These are phyloP conservation scores for Nakaseomyces sp. DNA, from an alignment of 1,139 yeast species.

Conservation along the genomic window DNA sequence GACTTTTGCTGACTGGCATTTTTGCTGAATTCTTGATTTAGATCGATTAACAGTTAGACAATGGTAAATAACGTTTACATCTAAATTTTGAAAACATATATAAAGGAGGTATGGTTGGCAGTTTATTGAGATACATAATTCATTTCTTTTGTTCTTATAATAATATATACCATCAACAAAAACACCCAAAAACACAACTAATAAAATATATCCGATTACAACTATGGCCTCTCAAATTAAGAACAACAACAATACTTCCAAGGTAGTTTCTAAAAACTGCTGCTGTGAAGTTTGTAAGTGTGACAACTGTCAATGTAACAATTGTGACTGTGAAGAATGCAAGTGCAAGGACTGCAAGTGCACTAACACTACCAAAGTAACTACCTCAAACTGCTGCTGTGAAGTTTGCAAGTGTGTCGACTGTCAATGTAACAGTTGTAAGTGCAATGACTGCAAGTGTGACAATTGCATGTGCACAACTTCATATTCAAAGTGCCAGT, in stretches of 20 bases:
- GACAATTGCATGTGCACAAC: background rate
- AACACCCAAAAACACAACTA: no score
- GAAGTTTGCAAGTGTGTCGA: background rate
- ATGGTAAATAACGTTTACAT: no score
- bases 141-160: no score
- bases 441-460: constrained; percentile 1
- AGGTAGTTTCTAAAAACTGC: no score
- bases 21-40: no score
- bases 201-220: background rate
- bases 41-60: no score
- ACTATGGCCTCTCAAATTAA: background rate
- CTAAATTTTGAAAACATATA: no score
- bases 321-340: background rate
- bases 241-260: no score
- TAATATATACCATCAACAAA: no score
- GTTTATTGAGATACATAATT: no score
- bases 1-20: no score
- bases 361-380: background rate
- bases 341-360: background rate
- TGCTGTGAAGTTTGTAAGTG: background rate
- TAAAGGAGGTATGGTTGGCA: no score
- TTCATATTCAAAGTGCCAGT: background rate
- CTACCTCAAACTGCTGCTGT: background rate
- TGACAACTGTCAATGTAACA: background rate
- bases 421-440: background rate